Evolutionary conservation across 2,329 filamentous ascomycete species (phyloP).

Genomic region (Ceratocystis huliohia): DNA sequence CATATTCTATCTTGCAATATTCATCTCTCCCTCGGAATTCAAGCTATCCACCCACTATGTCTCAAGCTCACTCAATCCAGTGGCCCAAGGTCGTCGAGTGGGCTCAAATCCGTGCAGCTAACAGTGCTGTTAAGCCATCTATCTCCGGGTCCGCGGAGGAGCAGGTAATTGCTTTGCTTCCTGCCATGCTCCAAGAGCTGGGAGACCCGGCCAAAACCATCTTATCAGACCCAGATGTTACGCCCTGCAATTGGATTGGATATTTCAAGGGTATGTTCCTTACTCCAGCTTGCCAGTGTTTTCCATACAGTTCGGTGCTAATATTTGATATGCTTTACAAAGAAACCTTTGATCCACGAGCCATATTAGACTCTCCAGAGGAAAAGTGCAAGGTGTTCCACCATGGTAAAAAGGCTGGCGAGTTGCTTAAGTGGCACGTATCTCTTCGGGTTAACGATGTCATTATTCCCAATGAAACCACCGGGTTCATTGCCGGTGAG

Average conservation of each 20-base stretch:
- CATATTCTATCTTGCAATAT: background rate
- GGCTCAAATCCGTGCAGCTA: conserved; percentile 2
- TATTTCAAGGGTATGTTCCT: conserved; percentile 3
- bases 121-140: background rate
- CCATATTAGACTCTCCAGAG: background rate
- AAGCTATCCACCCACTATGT: background rate
- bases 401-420: conserved; percentile 9
- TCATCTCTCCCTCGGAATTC: background rate
- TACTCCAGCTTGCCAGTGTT: background rate
- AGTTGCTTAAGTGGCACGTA: background rate
- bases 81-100: conserved; percentile 16
- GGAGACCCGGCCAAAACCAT: background rate
- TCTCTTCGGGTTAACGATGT: background rate
- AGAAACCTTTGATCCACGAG: conserved; percentile 1
- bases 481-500: conserved; percentile 27
- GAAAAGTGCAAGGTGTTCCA: background rate
- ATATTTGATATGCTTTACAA: background rate
- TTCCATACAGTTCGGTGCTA: background rate
- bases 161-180: conserved; percentile 7
- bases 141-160: background rate
- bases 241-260: conserved; percentile 12
- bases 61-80: background rate
- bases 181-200: conserved; percentile 4
- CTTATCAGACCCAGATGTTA: background rate
- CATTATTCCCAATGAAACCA: conserved; percentile 27